These are phyloP conservation scores for Silybum marianum DNA, from an alignment of 129 eudicot genomes.

Conservation along the genomic window DNA sequence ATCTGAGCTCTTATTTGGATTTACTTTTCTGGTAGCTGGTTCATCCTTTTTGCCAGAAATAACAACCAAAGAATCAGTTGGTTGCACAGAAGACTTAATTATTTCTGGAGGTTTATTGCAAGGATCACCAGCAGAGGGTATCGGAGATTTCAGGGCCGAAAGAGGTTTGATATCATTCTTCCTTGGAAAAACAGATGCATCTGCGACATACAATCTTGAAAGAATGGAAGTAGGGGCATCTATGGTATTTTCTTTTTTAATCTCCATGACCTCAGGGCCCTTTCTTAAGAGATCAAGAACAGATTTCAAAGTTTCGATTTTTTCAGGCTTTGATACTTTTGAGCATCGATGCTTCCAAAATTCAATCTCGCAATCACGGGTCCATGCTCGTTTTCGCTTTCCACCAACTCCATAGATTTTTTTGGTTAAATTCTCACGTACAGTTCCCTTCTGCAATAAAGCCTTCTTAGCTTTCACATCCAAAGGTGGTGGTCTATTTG, in stretches of 20 bases:
- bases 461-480: constrained; percentile 75
- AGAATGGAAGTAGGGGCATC: constrained; percentile 59
- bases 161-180: constrained; percentile 74
- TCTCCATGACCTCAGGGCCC: constrained; percentile 42
- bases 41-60: constrained; percentile 40
- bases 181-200: constrained; percentile 84
- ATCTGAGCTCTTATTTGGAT: constrained; percentile 29
- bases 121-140: constrained; percentile 18
- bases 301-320: constrained; percentile 72
- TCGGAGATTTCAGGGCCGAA: constrained; percentile 37
- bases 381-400: constrained; percentile 75
- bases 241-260: constrained; percentile 38
- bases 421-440: constrained; percentile 82
- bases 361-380: constrained; percentile 89
- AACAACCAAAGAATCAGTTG: constrained; percentile 25
- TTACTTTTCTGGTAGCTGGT: constrained; percentile 40
- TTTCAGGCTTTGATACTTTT: constrained; percentile 67
- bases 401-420: constrained; percentile 83
- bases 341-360: constrained; percentile 93
- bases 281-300: constrained; percentile 77
- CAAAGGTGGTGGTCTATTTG: constrained; percentile 47
- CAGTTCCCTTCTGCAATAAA: constrained; percentile 73
- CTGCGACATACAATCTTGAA: constrained; percentile 89
- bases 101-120: constrained; percentile 28
- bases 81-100: constrained; percentile 8